Base-by-base conservation (phyloP, 805 yeast species). In the Cyberlindnera maritima region DNA sequence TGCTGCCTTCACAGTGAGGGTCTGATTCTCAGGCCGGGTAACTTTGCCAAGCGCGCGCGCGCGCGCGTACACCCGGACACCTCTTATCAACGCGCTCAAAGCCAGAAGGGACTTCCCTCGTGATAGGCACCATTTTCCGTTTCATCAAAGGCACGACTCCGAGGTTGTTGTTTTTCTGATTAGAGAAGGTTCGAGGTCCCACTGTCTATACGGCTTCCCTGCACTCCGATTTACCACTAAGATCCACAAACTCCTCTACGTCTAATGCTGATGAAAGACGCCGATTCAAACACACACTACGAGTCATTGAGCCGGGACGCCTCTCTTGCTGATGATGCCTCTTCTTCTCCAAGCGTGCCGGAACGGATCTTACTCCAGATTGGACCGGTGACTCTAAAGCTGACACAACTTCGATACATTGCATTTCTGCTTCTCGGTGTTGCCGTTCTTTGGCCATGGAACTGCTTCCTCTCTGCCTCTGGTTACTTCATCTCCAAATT, bases 361-460 rank as follows among this genome's bases (percentile, higher is more conserved):
- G 40, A 39, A 4, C 35, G 29, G 26, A 21, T 47, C n/a, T 18
- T 43, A 3, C 40, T 42, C 10, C 36, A 31, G 17, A 2, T 38
- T 25, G 47, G 47, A 4, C 39, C 32, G 20, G 13, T 42, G 18
- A 31, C 42, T 2, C 2, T 50, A n/a, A 39, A 44, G 1, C 31
- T 48, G 21, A 20, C 52, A 37, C 44, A 37, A 14, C 35, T 52
- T 3, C n/a, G 50, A n/a, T 48, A 48, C 37, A 8, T 31, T 8
- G 26, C 55, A 4, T 48, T 48, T 34, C 26, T 52, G 20, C 56
- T 79, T 12, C 74, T 87, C 8, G 97, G 97, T 0, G 73, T 88
- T 13, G 85, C 96, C 1, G 71, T 85, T 18, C 72, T 92, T 18
- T 92, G 98, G 97, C 98, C 98, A 0, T 92, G 98, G 97, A 94